These are phyloP conservation scores for Dothistroma septosporum DNA, from an alignment of 2,329 filamentous ascomycete genomes.

Conservation along the genomic window DNA sequence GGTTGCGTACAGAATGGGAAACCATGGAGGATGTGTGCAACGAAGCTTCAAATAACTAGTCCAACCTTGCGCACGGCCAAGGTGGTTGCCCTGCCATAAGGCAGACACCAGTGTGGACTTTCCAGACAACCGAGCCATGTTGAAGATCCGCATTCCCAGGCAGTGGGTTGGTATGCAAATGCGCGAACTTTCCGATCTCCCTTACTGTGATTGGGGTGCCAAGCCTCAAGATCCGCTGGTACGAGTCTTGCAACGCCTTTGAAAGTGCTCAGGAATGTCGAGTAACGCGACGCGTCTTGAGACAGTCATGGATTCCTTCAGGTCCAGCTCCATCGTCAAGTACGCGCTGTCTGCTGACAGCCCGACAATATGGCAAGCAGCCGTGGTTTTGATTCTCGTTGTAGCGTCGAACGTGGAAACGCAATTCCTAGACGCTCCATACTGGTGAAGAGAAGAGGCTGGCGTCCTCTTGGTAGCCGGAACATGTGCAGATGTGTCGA, in stretches of 20 bases:
- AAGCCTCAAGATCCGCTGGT: slow-evolving; percentile 10
- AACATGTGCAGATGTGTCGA: background rate
- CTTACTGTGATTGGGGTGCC: slow-evolving; percentile 25
- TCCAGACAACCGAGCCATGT: slow-evolving; percentile 12
- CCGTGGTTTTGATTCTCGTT: no score
- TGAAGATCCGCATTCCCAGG: slow-evolving; percentile 29
- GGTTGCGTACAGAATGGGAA: slow-evolving; percentile 24
- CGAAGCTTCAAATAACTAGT: slow-evolving; percentile 15
- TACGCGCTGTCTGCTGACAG: no score
- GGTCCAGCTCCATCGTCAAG: background rate
- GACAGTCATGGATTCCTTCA: slow-evolving; percentile 1
- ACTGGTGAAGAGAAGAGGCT: background rate
- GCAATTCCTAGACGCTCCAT: background rate
- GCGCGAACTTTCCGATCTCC: slow-evolving; percentile 28
- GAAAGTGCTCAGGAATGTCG: slow-evolving; percentile 24
- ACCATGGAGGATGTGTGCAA: slow-evolving; percentile 26
- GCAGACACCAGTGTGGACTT: slow-evolving; percentile 8
- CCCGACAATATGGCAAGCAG: no score
- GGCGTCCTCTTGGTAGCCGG: background rate
- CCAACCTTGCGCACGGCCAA: slow-evolving; percentile 18
- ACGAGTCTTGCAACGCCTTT: slow-evolving; percentile 18
- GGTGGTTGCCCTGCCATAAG: slow-evolving; percentile 19
- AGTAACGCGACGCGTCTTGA: slow-evolving; percentile 10
- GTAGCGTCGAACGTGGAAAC: background rate
- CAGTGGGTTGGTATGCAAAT: slow-evolving; percentile 29